Evolutionary conservation across 305 asterid species (phyloP).

Genomic region (Solanum hybrid): DNA sequence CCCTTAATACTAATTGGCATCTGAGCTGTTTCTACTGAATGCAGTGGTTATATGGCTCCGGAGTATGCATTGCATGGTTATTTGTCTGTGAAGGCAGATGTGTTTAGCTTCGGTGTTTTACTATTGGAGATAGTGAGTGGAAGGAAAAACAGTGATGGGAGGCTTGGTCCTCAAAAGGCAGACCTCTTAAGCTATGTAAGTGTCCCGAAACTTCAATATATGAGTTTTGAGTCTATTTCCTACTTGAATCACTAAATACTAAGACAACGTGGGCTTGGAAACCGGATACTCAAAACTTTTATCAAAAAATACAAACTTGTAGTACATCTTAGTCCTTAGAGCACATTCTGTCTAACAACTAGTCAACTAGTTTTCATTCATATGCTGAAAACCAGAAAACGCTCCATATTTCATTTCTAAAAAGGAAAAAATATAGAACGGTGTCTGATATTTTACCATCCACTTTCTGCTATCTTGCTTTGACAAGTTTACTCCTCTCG

Average conservation of each 20-base stretch:
- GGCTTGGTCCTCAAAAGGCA: conserved; percentile 41
- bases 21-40: conserved; percentile 5
- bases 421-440: background rate
- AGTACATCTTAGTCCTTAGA: background rate
- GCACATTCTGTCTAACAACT: background rate
- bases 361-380: background rate
- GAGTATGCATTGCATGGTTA: conserved; percentile 76
- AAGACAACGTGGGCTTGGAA: background rate
- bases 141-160: conserved; percentile 46
- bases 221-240: background rate
- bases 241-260: background rate
- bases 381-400: background rate
- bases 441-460: background rate
- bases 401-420: background rate
- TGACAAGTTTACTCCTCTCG: background rate
- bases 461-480: background rate
- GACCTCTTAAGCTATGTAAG: conserved; percentile 74
- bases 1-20: background rate
- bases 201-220: background rate
- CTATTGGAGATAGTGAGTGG: conserved; percentile 74
- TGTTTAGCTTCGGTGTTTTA: conserved; percentile 70
- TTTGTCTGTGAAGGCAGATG: conserved; percentile 73
- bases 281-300: background rate
- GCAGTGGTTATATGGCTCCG: conserved; percentile 91
- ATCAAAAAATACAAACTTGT: background rate